Conservation (phyloP, 1,284 basidiomycete species). For the Heterobasidion annosum region DNA sequence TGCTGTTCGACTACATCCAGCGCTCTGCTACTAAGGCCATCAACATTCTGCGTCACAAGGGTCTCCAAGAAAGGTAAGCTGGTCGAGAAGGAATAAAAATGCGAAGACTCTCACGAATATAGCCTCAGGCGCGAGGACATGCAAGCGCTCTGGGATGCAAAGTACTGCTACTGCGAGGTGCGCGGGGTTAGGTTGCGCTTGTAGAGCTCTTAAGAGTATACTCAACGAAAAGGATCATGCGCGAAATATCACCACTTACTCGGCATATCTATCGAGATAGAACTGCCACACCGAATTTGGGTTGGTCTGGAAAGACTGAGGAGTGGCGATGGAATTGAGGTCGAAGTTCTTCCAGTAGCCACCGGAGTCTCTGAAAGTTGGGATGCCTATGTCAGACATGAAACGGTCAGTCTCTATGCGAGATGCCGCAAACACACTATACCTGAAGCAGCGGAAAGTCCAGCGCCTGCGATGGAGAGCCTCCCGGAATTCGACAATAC, state of each 20-base stretch:
- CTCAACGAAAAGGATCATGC: not conserved
- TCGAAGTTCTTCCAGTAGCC: constrained; percentile 28
- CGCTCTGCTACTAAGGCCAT: too few relatives aligned
- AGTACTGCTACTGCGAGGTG: constrained; percentile 23
- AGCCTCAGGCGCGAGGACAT: constrained; percentile 14
- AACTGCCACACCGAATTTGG: constrained; percentile 32
- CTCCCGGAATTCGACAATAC: not conserved
- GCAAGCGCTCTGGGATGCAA: constrained; percentile 12
- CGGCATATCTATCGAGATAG: constrained; percentile 26
- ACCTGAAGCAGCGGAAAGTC: not conserved
- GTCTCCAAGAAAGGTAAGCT: too few relatives aligned
- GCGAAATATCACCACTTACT: not conserved
- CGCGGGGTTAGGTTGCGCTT: constrained; percentile 24
- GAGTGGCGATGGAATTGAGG: constrained; percentile 27
- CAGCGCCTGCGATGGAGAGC: not conserved
- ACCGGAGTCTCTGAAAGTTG: constrained; percentile 26
- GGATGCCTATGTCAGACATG: constrained; percentile 16
- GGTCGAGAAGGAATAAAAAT: constrained; percentile 20
- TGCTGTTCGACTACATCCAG: too few relatives aligned
- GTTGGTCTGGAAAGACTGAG: constrained; percentile 27
- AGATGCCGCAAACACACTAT: not conserved
- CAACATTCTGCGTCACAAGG: too few relatives aligned
- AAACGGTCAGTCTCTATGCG: not conserved
- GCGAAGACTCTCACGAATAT: constrained; percentile 17
- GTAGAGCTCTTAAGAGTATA: constrained; percentile 13